Evolutionary conservation across 495 filamentous ascomycete genomes (phyloP).

Genomic region (Extremus antarcticus): DNA sequence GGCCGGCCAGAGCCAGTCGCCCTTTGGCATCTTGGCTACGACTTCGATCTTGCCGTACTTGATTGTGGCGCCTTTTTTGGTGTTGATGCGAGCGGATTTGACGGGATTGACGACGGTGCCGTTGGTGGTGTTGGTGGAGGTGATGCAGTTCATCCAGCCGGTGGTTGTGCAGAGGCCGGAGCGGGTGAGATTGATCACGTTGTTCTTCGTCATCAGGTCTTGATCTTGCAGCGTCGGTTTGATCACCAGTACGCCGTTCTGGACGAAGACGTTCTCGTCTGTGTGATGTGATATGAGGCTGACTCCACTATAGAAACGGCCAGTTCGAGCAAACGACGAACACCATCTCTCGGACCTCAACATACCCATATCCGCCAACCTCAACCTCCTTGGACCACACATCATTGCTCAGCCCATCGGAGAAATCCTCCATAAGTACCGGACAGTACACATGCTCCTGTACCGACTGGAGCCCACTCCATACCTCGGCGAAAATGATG

Average conservation of each 20-base stretch:
- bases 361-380: slow-evolving; percentile 74
- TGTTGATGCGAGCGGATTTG: slow-evolving; percentile 67
- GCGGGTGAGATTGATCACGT: slow-evolving; percentile 52
- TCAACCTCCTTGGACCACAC: slow-evolving; percentile 73
- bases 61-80: slow-evolving; percentile 55
- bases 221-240: slow-evolving; percentile 65
- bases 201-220: slow-evolving; percentile 49
- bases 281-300: too few relatives aligned
- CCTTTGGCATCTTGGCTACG: slow-evolving; percentile 57
- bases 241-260: slow-evolving; percentile 60
- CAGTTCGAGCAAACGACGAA: neutral
- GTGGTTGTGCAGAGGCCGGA: slow-evolving; percentile 56
- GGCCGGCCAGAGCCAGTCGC: slow-evolving; percentile 85
- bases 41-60: slow-evolving; percentile 78
- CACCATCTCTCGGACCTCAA: slow-evolving; percentile 10
- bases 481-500: slow-evolving; percentile 57
- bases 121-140: slow-evolving; percentile 56
- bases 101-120: slow-evolving; percentile 67
- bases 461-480: slow-evolving; percentile 56
- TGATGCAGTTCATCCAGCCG: slow-evolving; percentile 45
- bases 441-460: slow-evolving; percentile 65
- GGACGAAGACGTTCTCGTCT: slow-evolving; percentile 61
- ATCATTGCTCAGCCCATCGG: slow-evolving; percentile 38
- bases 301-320: too few relatives aligned
- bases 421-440: slow-evolving; percentile 60